These are phyloP conservation scores for Plenodomus tracheiphilus DNA, from an alignment of 2,329 filamentous ascomycete species.

Conservation along the genomic window DNA sequence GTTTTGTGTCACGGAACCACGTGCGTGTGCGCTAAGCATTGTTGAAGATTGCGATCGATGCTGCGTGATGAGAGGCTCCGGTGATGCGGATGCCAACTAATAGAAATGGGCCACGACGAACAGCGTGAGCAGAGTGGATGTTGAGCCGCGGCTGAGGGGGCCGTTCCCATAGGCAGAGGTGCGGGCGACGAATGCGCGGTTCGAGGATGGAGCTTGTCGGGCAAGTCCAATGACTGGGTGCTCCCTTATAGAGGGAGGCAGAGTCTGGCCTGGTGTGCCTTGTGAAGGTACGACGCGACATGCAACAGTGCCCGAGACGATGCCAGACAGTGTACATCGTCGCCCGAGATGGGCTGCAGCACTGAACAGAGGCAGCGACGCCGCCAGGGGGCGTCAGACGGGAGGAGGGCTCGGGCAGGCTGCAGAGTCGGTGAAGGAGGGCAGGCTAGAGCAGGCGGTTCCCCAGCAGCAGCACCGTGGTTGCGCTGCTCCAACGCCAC, in stretches of 20 bases:
- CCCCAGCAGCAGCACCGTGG: too few species aligned
- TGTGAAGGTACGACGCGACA: background rate
- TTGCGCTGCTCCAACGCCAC: background rate
- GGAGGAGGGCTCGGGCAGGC: slow-evolving; percentile 1
- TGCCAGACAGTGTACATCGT: background rate
- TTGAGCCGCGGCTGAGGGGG: background rate
- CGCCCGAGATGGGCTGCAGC: background rate
- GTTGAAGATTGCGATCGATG: too few species aligned
- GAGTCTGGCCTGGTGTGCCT: background rate
- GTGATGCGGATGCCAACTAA: background rate
- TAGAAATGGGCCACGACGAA: background rate
- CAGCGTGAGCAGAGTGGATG: background rate
- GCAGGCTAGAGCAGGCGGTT: background rate
- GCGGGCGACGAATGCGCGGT: background rate
- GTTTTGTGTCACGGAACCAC: background rate
- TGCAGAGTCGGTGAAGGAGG: slow-evolving; percentile 28
- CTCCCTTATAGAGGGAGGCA: background rate
- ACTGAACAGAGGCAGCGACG: too few species aligned
- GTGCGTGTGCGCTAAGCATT: background rate
- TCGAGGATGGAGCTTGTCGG: background rate
- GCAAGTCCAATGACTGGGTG: background rate
- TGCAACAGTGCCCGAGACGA: background rate
- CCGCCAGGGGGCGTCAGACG: slow-evolving; percentile 3
- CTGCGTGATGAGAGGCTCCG: background rate
- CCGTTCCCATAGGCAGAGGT: background rate